A percentile compares a stretch with the other conserved stretches of the same genome.
phyloP scores from a whole-genome alignment of 202 grass and related monocot species.

The Eragrostis tef region DNA sequence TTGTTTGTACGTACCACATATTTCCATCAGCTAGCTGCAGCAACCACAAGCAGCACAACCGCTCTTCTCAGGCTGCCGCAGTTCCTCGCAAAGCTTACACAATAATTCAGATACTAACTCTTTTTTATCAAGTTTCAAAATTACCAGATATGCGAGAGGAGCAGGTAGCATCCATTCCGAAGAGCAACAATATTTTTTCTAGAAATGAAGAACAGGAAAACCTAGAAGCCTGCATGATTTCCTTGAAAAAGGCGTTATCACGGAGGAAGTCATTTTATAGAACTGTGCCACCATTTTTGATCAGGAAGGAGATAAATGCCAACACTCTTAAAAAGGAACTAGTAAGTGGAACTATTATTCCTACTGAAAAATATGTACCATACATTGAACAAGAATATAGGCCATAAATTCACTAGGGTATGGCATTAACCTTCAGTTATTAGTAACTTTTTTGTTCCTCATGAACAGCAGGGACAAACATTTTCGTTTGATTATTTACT shows the following conservation, averaged over 20 bases:
- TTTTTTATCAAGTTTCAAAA: neutral
- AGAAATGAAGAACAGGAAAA: neutral
- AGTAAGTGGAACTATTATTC: neutral
- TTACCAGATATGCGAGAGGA: neutral
- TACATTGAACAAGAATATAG: no score
- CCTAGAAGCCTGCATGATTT: neutral
- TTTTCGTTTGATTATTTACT: neutral
- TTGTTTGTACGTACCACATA: no score
- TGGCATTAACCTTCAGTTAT: no score
- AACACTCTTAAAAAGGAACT: neutral
- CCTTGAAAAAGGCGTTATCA: neutral
- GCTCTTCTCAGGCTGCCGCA: slow-evolving; percentile 9
- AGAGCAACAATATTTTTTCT: no score
- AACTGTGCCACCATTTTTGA: slow-evolving; percentile 9
- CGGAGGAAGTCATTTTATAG: neutral
- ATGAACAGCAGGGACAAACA: neutral
- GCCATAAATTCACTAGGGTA: no score
- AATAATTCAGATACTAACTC: neutral
- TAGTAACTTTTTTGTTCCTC: no score
- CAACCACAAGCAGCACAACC: slow-evolving; percentile 11
- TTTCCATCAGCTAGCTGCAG: slow-evolving; percentile 5
- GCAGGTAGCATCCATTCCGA: neutral
- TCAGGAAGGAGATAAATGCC: slow-evolving; percentile 12
- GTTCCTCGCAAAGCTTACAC: slow-evolving; percentile 34
- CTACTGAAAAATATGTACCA: no score